A percentile compares a stretch with the other conserved stretches of the same genome.
These are phyloP conservation scores for Backusella liffmaniae DNA, from an alignment of 192 early-diverging fungal genomes.

Conservation along the genomic window DNA sequence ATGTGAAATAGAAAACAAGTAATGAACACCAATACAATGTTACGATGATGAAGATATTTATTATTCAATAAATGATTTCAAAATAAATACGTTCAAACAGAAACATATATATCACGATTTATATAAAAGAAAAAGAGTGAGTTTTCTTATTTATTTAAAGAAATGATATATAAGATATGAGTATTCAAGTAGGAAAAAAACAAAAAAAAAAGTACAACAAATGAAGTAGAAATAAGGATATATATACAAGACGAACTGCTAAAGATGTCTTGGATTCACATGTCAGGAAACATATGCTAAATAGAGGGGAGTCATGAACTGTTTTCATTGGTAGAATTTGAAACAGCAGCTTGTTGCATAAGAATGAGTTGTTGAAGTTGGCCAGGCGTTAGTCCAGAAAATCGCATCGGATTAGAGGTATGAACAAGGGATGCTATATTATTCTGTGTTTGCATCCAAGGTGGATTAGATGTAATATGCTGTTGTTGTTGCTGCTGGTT, in stretches of 20 bases:
- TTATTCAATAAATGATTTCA: too few relatives aligned
- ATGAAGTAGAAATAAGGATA: not conserved
- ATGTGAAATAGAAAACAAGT: too few relatives aligned
- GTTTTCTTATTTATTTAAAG: too few relatives aligned
- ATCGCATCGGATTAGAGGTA: not conserved
- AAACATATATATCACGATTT: too few relatives aligned
- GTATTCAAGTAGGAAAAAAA: too few relatives aligned
- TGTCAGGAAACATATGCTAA: not conserved
- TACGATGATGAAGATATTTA: too few relatives aligned
- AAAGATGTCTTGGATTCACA: not conserved
- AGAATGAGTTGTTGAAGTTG: slow-evolving; percentile 8
- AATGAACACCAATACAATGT: too few relatives aligned
- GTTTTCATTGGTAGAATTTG: not conserved
- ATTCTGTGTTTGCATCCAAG: slow-evolving; percentile 15
- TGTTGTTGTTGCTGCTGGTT: not conserved
- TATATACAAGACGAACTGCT: not conserved
- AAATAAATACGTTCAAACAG: too few relatives aligned
- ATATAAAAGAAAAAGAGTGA: too few relatives aligned
- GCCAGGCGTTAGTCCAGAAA: not conserved
- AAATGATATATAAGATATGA: too few relatives aligned
- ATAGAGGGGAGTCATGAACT: not conserved
- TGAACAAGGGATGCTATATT: not conserved
- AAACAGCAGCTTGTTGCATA: slow-evolving; percentile 5
- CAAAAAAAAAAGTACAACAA: too few relatives aligned
- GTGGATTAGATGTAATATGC: not conserved